A percentile compares a stretch with the other conserved stretches of the same genome.
Evolutionary conservation across 2,329 filamentous ascomycete species (phyloP).

Genomic region (Monosporascus sp.): DNA sequence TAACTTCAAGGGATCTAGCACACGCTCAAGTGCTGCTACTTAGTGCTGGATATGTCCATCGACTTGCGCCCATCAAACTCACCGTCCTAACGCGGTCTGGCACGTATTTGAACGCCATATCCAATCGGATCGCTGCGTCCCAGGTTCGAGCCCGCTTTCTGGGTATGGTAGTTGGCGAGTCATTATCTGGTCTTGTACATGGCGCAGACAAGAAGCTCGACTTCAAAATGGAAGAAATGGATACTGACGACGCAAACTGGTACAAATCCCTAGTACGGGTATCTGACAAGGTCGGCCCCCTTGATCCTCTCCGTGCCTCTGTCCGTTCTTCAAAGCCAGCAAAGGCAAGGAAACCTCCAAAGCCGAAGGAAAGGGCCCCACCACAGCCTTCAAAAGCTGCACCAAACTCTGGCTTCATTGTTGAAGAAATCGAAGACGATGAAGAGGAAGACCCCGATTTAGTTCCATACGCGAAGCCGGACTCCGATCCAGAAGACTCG

Average conservation of each 20-base stretch:
- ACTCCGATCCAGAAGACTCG: slow-evolving; percentile 84
- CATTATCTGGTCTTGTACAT: slow-evolving; percentile 57
- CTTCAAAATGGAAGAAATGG: slow-evolving; percentile 78
- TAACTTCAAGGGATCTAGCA: slow-evolving; percentile 40
- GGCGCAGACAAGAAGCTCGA: slow-evolving; percentile 69
- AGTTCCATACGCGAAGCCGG: slow-evolving; percentile 75
- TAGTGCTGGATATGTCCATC: slow-evolving; percentile 69
- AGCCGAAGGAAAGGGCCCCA: slow-evolving; percentile 13
- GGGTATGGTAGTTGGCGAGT: slow-evolving; percentile 82
- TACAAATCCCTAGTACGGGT: slow-evolving; percentile 64
- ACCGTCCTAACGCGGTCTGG: slow-evolving; percentile 66
- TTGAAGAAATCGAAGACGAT: slow-evolving; percentile 61
- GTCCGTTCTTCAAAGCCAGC: slow-evolving; percentile 17
- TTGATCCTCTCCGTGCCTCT: slow-evolving; percentile 42
- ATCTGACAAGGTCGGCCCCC: slow-evolving; percentile 57
- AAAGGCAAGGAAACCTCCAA: slow-evolving; percentile 17
- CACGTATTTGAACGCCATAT: slow-evolving; percentile 71
- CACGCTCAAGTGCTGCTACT: slow-evolving; percentile 77
- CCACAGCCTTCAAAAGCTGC: slow-evolving; percentile 21
- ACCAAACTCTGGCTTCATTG: slow-evolving; percentile 42
- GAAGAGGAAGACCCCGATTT: slow-evolving; percentile 63
- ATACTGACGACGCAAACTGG: slow-evolving; percentile 67
- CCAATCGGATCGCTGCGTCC: slow-evolving; percentile 76
- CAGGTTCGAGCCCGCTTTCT: slow-evolving; percentile 73
- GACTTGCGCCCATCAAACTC: slow-evolving; percentile 61